A percentile compares a stretch with the other conserved stretches of the same genome.
phyloP scores from a whole-genome alignment of 345 rosid genomes.

The Gossypium australe region DNA sequence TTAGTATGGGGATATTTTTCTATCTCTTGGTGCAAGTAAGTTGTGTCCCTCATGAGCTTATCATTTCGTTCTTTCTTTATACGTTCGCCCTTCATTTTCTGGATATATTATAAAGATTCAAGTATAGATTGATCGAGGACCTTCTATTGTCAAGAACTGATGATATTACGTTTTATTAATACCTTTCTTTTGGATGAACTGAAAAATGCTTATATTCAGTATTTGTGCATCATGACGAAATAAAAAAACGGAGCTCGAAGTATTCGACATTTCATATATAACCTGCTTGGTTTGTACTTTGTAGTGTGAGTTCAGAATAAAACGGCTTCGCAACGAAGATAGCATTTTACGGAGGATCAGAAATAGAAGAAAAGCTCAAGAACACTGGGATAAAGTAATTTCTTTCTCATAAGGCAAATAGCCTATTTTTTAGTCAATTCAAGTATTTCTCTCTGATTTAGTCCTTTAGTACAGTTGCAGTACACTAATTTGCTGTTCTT shows the following conservation, averaged over 20 bases:
- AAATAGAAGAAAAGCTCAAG: conserved; percentile 69
- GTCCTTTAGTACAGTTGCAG: conserved; percentile 3
- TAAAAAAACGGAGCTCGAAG: neutral
- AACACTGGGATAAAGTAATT: conserved; percentile 82
- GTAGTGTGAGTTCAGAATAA: conserved; percentile 81
- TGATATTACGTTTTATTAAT: neutral
- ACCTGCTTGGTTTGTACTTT: conserved; percentile 11
- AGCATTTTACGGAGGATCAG: conserved; percentile 53
- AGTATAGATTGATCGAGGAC: neutral
- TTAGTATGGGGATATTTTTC: conserved; percentile 88
- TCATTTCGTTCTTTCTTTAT: neutral
- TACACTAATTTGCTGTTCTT: conserved; percentile 15
- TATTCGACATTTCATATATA: conserved; percentile 11
- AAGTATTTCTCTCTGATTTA: neutral
- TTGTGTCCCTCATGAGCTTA: conserved; percentile 8
- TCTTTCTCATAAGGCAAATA: conserved; percentile 11
- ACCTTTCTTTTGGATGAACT: neutral
- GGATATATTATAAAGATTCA: neutral
- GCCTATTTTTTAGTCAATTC: neutral
- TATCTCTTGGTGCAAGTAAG: conserved; percentile 83
- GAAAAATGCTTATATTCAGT: neutral
- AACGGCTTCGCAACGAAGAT: conserved; percentile 83
- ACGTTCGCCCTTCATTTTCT: neutral
- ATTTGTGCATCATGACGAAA: neutral
- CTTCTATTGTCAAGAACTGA: neutral